Percentiles rank a stretch among this genome's conserved stretches.
These are phyloP conservation scores for Eremomyces bilateralis DNA, from an alignment of 495 filamentous ascomycete genomes.

Conservation along the genomic window DNA sequence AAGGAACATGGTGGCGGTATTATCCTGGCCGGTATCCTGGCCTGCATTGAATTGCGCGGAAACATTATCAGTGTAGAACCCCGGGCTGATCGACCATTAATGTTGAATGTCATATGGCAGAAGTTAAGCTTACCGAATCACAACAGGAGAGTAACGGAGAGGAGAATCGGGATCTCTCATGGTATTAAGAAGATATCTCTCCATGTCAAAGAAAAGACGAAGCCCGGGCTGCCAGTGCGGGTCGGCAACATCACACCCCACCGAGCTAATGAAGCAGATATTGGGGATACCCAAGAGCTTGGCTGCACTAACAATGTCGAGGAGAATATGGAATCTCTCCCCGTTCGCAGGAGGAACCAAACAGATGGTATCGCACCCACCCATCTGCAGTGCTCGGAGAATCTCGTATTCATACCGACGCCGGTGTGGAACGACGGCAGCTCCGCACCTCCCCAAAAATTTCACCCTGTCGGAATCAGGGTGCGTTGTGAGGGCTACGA, in stretches of 20 bases:
- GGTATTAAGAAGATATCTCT: constrained; percentile 21
- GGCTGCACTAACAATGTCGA: constrained; percentile 27
- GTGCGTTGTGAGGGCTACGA: constrained; percentile 22
- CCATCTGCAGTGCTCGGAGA: constrained; percentile 19
- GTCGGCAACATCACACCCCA: constrained; percentile 33
- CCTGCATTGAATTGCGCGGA: constrained; percentile 27
- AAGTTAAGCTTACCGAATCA: constrained; percentile 31
- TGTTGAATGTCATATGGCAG: too few relatives aligned
- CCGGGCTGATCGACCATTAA: constrained; percentile 15
- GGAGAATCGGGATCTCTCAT: constrained; percentile 25
- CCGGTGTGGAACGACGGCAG: constrained; percentile 12
- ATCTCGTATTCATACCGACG: constrained; percentile 23
- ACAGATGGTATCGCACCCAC: constrained; percentile 29
- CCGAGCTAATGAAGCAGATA: constrained; percentile 29
- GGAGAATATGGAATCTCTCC: constrained; percentile 26
- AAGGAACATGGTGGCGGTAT: too few relatives aligned
- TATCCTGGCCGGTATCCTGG: constrained; percentile 25
- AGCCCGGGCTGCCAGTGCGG: constrained; percentile 27
- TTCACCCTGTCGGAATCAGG: constrained; percentile 1
- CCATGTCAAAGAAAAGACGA: constrained; percentile 32
- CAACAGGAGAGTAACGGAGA: constrained; percentile 25
- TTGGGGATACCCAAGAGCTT: constrained; percentile 29
- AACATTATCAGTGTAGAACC: constrained; percentile 37
- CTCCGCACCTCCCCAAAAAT: constrained; percentile 2
- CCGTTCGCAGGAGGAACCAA: constrained; percentile 28